Percentiles rank a stretch among this genome's conserved stretches.
These are phyloP conservation scores for Exophiala sideris DNA, from an alignment of 2,329 filamentous ascomycete species.

Conservation along the genomic window DNA sequence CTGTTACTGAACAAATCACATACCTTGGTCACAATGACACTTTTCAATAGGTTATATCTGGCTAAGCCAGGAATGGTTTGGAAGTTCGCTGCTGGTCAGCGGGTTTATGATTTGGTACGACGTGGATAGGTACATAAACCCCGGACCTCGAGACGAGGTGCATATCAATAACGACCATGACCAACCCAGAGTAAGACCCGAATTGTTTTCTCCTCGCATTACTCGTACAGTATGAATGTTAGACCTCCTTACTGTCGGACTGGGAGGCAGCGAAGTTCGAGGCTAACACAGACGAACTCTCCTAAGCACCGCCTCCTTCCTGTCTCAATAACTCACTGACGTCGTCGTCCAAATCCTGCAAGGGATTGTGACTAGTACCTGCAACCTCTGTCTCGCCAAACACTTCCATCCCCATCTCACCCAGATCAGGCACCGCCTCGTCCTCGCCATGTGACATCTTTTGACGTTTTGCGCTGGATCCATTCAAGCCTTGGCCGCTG, in stretches of 20 bases:
- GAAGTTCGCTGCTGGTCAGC: too few species aligned
- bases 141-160: too few species aligned
- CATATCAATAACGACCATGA: too few species aligned
- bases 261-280: neutral
- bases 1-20: too few species aligned
- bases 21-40: too few species aligned
- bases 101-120: too few species aligned
- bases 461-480: constrained; percentile 44
- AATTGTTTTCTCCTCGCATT: neutral
- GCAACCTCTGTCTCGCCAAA: constrained; percentile 9
- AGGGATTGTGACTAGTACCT: constrained; percentile 44
- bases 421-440: constrained; percentile 40
- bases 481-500: constrained; percentile 29
- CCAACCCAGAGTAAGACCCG: too few species aligned
- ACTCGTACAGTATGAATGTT: neutral
- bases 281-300: too few species aligned
- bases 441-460: constrained; percentile 46
- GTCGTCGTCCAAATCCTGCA: constrained; percentile 59
- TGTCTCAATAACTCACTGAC: constrained; percentile 57
- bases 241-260: too few species aligned
- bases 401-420: constrained; percentile 28
- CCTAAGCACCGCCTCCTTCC: constrained; percentile 32
- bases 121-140: too few species aligned
- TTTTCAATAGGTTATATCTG: too few species aligned
- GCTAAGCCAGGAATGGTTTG: too few species aligned